Conservation (phyloP, 495 filamentous ascomycete genomes). For the Penicillium antarcticum region DNA sequence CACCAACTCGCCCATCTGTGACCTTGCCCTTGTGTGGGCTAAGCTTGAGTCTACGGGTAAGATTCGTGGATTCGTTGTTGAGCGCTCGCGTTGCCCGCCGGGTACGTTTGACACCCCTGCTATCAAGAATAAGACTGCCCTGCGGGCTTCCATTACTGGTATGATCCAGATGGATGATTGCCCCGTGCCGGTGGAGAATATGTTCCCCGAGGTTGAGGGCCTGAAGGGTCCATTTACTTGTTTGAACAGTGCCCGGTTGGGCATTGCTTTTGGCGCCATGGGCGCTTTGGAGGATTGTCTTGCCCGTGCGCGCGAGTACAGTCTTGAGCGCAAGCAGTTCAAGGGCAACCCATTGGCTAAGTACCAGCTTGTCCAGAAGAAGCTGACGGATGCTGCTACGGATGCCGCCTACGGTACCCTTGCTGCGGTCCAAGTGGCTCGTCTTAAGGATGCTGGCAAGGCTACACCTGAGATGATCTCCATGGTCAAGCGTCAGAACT, state of each 20-base stretch:
- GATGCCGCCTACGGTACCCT: constrained; percentile 87
- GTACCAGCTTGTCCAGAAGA: constrained; percentile 99
- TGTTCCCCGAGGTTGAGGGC: constrained; percentile 90
- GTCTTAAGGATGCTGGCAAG: constrained; percentile 88
- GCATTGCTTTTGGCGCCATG: constrained; percentile 91
- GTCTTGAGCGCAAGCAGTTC: constrained; percentile 92
- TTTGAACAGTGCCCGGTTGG: constrained; percentile 86
- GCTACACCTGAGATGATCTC: constrained; percentile 94
- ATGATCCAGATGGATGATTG: constrained; percentile 96
- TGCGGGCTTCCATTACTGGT: constrained; percentile 90
- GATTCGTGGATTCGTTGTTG: constrained; percentile 91
- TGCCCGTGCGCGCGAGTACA: constrained; percentile 73
- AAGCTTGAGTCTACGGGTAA: constrained; percentile 87
- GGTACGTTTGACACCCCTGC: constrained; percentile 89
- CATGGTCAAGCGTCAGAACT: constrained; percentile 98
- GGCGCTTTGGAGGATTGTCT: constrained; percentile 93
- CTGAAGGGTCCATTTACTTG: constrained; percentile 88
- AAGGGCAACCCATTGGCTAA: constrained; percentile 93
- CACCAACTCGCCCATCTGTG: constrained; percentile 93
- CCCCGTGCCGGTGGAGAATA: constrained; percentile 85
- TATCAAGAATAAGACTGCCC: constrained; percentile 92
- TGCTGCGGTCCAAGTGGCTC: constrained; percentile 83
- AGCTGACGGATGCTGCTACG: constrained; percentile 86
- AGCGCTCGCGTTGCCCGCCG: constrained; percentile 74
- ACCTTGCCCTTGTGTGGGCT: constrained; percentile 91